Percentiles rank a stretch among this genome's conserved stretches.
phyloP scores from a whole-genome alignment of 768 basidiomycete species.

The Infundibulicybe gibba region DNA sequence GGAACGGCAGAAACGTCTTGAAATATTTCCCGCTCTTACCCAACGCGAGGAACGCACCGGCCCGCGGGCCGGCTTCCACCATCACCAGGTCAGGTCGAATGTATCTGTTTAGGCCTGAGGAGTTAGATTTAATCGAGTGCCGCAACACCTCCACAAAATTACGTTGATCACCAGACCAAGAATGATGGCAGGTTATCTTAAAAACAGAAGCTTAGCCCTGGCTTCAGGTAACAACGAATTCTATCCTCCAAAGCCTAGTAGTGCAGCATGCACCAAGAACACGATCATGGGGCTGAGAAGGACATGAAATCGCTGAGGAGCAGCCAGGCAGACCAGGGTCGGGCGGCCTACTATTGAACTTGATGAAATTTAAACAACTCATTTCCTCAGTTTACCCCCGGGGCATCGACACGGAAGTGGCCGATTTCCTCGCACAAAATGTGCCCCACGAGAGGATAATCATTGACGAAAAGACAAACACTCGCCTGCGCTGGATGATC shows the following conservation, averaged over 20 bases:
- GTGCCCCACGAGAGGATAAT: constrained; percentile 17
- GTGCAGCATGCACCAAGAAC: neutral
- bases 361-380: neutral
- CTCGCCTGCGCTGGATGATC: constrained; percentile 39
- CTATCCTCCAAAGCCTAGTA: no score
- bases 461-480: constrained; percentile 40
- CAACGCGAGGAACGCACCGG: neutral
- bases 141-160: neutral
- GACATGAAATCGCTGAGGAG: constrained; percentile 31
- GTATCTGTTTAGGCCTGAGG: neutral
- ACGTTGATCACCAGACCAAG: constrained; percentile 11
- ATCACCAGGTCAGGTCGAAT: no score
- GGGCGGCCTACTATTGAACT: no score
- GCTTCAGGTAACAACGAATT: neutral
- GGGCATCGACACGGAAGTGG: constrained; percentile 44
- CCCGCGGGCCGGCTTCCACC: no score
- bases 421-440: constrained; percentile 35
- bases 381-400: constrained; percentile 10
- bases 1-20: neutral
- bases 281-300: constrained; percentile 20
- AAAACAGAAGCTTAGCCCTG: constrained; percentile 1
- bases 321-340: constrained; percentile 15
- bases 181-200: constrained; percentile 4
- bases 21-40: neutral
- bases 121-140: neutral